Base-by-base conservation (phyloP, 2,329 filamentous ascomycete genomes). In the Ceratocystis huliohia region DNA sequence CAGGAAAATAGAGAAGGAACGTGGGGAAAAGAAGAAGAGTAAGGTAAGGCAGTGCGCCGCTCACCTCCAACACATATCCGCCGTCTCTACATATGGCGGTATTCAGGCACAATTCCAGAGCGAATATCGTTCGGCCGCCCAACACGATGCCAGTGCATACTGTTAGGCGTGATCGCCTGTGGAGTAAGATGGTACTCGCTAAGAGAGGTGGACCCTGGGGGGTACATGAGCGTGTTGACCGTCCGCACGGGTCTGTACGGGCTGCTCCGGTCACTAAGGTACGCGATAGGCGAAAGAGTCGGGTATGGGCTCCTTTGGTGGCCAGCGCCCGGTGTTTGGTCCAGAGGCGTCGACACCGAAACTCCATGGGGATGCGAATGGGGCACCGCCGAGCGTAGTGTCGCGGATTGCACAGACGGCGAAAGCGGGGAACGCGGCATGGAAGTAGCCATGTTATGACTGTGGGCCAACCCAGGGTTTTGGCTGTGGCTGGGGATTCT, bases 231-330 rank as follows among this genome's bases (percentile, higher is more conserved):
- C 0, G 91, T 96, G 71, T 94, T 91, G 68, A 96, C 90, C 68
- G 90, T 84, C 65, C 92, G 88, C 48, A 96, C 88, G 1, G 93
- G 93, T 69, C 91, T 89, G 76, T 97, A 97, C 2, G 94, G 94
- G 66, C 93, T 97, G 69, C 89, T 87, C 66, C 94, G 84, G 74
- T 96, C 90, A 72, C 89, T 88, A 46, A 96, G 80, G 75, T 95
- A 95, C 72, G 90, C 84, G 10, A 89, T 92, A 0, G 93, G 93
- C 41, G 94, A 97, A 69, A 94, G 83, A 41, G 45, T 64, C 17
- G 63, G 46, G 48, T 64, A 67, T 53, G 66, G 66, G 33, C 66
- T 67, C 22, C 66, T 53, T 22, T 61, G 46, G 13, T 53, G 59
- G 10, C 53, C 56, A 48, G 37, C 17, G 30, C 48, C 45, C 3